Base-by-base conservation (phyloP, 768 basidiomycete genomes). In the Leccinum boreale region DNA sequence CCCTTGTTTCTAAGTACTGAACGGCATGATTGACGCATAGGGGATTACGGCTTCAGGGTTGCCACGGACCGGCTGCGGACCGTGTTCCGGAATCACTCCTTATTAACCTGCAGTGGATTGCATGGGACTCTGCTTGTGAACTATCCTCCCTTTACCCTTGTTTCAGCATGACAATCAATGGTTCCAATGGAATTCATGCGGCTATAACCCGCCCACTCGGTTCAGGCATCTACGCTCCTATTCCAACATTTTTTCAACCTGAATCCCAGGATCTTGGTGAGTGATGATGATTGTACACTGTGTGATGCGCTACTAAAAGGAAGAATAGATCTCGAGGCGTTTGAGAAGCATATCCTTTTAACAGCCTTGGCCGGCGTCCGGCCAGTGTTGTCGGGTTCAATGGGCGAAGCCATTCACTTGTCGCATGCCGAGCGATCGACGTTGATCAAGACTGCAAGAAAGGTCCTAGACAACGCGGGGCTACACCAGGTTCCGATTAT, bases 321-420 rank as follows among this genome's bases (percentile, higher is more conserved):
- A 44, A 51, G 45, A 42, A 51, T 49, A 60, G 92, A 94, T 73
- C 69, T 94, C 33, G 77, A 78, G 14, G 71, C 87, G 0, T 89
- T 94, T 64, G 79, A 86, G 66, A 72, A 75, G 9, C 92, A 93
- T 73, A 78, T 91, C 46, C 75, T 82, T 53, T 79, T 78, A 46
- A 74, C 85, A 49, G 90, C 88, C 9, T 73, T 74, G 50, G 86
- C 84, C 12, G 89, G 89, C 24, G 85, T 91, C 61, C 81, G 75
- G 8, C 88, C 88, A 15, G 75, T 95, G 59, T 76, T 93, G 51
- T 80, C 85, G 33, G 92, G 92, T 17, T 88, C 90, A 5, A 90
- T 90, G 90, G 87, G 93, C 62, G 93, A 95, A 70, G 92, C 89
- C 19, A 80, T 85, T 60, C 92, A 94, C 67, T 73, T 85, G 48